Evolutionary conservation across 768 basidiomycete species (phyloP), one percentile per base, ranked within the genome.

Genomic region (Agrocybe praecox): DNA sequence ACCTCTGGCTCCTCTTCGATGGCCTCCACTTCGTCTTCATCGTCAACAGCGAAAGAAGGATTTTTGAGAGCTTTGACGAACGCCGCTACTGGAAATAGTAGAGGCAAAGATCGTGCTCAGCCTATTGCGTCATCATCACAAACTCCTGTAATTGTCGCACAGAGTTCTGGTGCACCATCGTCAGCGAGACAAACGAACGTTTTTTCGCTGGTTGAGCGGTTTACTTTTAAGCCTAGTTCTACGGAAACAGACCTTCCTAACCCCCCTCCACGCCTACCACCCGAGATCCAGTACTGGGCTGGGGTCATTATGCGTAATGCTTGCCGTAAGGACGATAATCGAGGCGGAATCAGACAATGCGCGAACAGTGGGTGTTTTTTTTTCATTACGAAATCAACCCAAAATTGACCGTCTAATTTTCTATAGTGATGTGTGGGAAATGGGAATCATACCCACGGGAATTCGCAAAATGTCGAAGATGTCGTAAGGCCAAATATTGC

Each of bases 231-330:
- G 51, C 94, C 96, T 0, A 91, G 90, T 51, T 86, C 91, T 10
- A 83, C 86, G 0, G 94, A 96, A 66, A 83, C 82, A 18, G 86
- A 88, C 21, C 59, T 75, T 88, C 52, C 83, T 6, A 85, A 85
- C 52, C 84, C 87, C 0, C 87, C 84, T 5, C 88, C 89, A 2
- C 80, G 85, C 47, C 74, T 95, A 7, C 94, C 95, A 0, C 78
- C 81, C 10, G 96, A 98, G 70, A 96, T 99, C 21, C 94, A 97
- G 72, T 97, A 98, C 65, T 98, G 97, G 97, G 97, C 96, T 0
- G 94, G 95, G 2, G 96, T 98, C n/a, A 97, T 98, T 67, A 99
- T 98, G 97, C 83, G 97, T 51, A 99, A 99, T 70, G 97, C 97
- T 12, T 99, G 97, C 74, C 79, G 96, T 69, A 98, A 99, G 76